Base-by-base conservation (phyloP, 2,329 filamentous ascomycete genomes). In the Diaporthe velutina region DNA sequence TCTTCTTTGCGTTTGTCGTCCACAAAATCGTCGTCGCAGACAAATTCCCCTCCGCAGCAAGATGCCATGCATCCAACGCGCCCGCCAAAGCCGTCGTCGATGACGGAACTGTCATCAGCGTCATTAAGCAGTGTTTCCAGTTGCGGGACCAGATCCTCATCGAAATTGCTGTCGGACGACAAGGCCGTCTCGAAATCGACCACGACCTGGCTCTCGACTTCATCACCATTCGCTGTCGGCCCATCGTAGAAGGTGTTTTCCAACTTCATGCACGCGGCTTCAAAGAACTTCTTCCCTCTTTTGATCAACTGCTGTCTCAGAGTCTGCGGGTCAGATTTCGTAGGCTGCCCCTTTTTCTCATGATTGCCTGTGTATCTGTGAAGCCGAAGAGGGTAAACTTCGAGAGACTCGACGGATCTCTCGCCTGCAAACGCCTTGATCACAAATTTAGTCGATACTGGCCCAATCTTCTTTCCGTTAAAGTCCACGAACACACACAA, bases 161-260 rank as follows among this genome's bases (percentile, higher is more conserved):
- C 75, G n/a, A 22, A 75, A 25, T 3, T 33, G 28, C 42, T 9
- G 4, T 30, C 60, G 0, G 28, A 12, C 22, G 78, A 28, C 54
- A 81, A 80, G 12, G 79, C 79, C 42, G 76, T 76, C 13, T 79
- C 78, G 60, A 83, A 82, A 55, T 83, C 82, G 35, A 83, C 75
- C 0, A 83, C 77, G 2, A 83, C 81, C 35, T 81, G 78, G 58
- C 82, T 81, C 2, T 83, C 80, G 9, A 82, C 75, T 28, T 83
- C 79, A 1, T 82, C 81, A 15, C 77, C 38, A 12, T 75, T 75
- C 5, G 80, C 12, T 10, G 80, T 80, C 0, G 73, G 76, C 0
- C 81, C 80, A n/a, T 30, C 55, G 48, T 83, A 82, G 54, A 82
- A 75, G 79, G 82, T 80, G 33, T 79, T 79, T 38, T 79, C 60